Conservation (phyloP, 164 flowering plant genomes). For the Magnolia officinalis region DNA sequence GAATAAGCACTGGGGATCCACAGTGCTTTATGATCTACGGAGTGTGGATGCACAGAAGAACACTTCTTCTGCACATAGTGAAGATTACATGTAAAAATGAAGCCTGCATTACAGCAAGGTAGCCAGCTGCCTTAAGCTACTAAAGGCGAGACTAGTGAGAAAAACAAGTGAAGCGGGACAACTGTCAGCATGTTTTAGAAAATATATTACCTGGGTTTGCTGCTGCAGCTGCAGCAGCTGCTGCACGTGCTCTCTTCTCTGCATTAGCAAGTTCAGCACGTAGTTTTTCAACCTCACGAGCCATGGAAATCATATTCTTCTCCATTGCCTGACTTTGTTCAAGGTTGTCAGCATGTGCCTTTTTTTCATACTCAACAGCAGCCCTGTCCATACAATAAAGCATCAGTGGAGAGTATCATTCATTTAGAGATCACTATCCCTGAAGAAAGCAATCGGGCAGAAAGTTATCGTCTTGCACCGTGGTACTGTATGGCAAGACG, state of each 20-base stretch:
- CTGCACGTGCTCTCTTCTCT: conserved; percentile 60
- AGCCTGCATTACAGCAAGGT: not conserved
- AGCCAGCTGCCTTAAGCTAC: not conserved
- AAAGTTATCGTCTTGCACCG: not conserved
- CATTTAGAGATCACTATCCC: not conserved
- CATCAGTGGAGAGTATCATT: not conserved
- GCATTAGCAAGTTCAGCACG: conserved; percentile 60
- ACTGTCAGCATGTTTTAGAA: not conserved
- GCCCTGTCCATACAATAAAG: conserved; percentile 28
- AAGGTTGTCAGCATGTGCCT: conserved; percentile 44
- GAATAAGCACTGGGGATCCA: not conserved
- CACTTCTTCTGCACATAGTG: not conserved
- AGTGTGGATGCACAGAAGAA: not conserved
- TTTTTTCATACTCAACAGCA: conserved; percentile 73
- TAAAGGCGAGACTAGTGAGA: not conserved
- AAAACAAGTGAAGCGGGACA: not conserved
- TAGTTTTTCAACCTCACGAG: conserved; percentile 52
- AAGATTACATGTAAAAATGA: not conserved
- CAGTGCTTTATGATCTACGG: not conserved
- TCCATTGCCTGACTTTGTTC: conserved; percentile 57
- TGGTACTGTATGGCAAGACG: not conserved
- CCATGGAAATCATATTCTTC: conserved; percentile 43
- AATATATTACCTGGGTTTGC: conserved; percentile 44
- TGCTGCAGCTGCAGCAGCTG: conserved; percentile 42
- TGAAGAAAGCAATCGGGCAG: not conserved